Evolutionary conservation across 768 basidiomycete genomes (phyloP), one percentile per base, ranked within the genome.

Genomic region (Tylopilus vinaceipallidus): DNA sequence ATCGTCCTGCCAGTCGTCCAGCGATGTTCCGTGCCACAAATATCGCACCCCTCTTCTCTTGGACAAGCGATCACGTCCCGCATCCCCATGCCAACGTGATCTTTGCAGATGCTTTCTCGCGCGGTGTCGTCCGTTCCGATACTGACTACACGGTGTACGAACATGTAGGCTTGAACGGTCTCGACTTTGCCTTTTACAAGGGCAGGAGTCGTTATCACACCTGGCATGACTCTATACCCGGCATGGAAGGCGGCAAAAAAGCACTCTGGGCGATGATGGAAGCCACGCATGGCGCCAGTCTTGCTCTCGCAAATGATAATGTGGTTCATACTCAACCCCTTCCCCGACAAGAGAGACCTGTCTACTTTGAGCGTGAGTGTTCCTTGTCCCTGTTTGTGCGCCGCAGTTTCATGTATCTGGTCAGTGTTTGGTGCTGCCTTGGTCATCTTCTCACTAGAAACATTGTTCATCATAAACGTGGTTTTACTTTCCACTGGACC

Each of bases 191-290:
- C 1, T 92, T 91, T 61, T 92, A 91, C 66, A 78, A 75, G 50
- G 81, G 81, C 1, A 75, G 90, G 36, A 83, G 84, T 52, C 77
- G 75, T 53, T 92, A 92, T 56, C 91, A 93, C 63, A 91, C 90
- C 0, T 78, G 77, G 59, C 79, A 79, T 35, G 90, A 92, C 59
- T 75, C 81, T 2, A 74, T 91, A 37, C 72, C 84, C 7, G 78
- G 78, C 43, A 82, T 75, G 26, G 62, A 71, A 3, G 84, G 83
- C 0, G 73, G 75, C 12, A 73, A 75, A 55, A 75, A 70, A 30
- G 71, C 84, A 8, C 69, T 93, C 9, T 92, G 89, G 88, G 75
- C 81, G 3, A 88, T 91, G 84, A 79, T 92, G 79, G 86, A 91
- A 53, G 73, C 76, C 1, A 71, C 81, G 0, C 67, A 73, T 42